Evolutionary conservation across 257 asterid species (phyloP), one percentile per base, ranked within the genome.

Genomic region (Misopates orontium): DNA sequence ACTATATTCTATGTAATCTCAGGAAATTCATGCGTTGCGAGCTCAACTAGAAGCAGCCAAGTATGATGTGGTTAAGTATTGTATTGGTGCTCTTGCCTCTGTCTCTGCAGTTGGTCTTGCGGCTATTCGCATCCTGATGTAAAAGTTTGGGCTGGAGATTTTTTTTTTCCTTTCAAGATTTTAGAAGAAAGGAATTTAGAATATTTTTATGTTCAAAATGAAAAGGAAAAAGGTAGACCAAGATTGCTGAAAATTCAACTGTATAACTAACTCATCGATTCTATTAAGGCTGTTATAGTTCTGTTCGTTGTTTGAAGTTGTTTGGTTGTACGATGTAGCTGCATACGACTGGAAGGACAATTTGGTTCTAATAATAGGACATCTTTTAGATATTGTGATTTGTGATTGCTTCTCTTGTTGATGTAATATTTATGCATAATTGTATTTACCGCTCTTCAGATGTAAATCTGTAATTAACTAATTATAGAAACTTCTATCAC

Each of bases 31-130:
- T 40, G 83, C 82, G 22, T 71, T 85, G 69, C 75, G 93, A 62
- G 97, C 98, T 52, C 91, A 92, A 60, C 62, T 89, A 62, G 98
- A 89, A 83, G 98, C 96, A 49, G 94, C 98, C 10, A 92, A 92
- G 80, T 87, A 87, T 56, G 98, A 92, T 14, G 97, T 92, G 62
- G 85, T 92, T 73, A 92, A 92, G 77, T 89, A 92, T 64, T 92
- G 98, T 82, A 78, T 92, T 28, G 98, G 97, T 78, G 84, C 96
- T 21, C 85, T 92, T 24, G 97, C 86, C 41, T 92, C 98, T 2
- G 85, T 87, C 58, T 83, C 96, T 25, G 96, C 95, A 22, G 90
- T 92, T 25, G 95, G 91, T 59, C 83, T 92, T 55, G 98, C 96
- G 51, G 87, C 82, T 19, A 44, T 92, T 56, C 97, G 98, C 40